Evolutionary conservation across 257 asterid genomes (phyloP).

Genomic region (Nicotiana noctiflora): DNA sequence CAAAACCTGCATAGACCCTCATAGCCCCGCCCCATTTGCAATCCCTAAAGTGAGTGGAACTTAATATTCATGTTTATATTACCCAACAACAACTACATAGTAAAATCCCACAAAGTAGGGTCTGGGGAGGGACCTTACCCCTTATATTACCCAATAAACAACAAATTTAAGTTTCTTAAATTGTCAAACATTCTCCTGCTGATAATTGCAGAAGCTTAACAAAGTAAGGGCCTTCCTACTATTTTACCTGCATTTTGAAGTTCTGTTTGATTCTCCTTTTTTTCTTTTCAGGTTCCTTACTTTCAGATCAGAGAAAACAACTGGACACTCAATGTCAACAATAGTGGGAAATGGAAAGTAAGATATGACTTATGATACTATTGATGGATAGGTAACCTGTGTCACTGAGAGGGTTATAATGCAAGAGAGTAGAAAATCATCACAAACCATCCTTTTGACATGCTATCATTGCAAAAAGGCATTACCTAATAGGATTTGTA

Average conservation of each 20-base stretch:
- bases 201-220: neutral
- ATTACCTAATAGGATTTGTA: neutral
- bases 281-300: conserved; percentile 49
- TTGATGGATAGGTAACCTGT: neutral
- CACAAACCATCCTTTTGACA: neutral
- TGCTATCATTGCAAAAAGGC: neutral
- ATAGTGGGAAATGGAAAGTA: conserved; percentile 60
- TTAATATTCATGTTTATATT: neutral
- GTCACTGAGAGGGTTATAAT: neutral
- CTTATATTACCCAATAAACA: neutral
- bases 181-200: neutral
- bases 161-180: neutral
- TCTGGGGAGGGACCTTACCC: too few relatives aligned
- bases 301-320: conserved; percentile 75
- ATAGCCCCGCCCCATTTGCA: too few relatives aligned
- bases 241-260: neutral
- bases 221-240: neutral
- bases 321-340: conserved; percentile 66
- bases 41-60: neutral
- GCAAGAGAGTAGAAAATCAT: neutral
- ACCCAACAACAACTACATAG: neutral
- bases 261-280: neutral
- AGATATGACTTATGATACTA: conserved; percentile 48
- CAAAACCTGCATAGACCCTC: too few relatives aligned
- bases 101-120: too few relatives aligned